Base-by-base conservation (phyloP, 2,329 filamentous ascomycete species). In the Colletotrichum camelliae region DNA sequence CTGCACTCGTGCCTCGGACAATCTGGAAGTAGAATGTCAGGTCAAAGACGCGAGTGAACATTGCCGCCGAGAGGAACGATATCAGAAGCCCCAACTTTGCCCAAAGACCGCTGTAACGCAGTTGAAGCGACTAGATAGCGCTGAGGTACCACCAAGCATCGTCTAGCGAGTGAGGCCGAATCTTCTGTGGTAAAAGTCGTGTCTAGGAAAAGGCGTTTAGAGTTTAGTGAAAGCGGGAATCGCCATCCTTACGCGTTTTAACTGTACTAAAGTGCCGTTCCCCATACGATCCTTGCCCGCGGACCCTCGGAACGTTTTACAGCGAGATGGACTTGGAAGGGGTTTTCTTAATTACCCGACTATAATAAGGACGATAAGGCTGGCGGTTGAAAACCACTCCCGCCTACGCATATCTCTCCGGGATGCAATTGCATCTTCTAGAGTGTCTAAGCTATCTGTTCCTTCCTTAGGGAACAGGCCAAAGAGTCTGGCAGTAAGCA, bases 101-200 rank as follows among this genome's bases (percentile, higher is more conserved):
- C 90, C 79, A 89, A 91, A 12, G 90, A 79, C 12, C 90, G 84
- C 78, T 91, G 88, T 24, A 82, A 83, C 24, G 31, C 31, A 16
- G 16, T 58, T 6, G 69, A 35, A 5, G 37, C 57, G 27, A 61
- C 35, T 9, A 68, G 65, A 24, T 24, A 72, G 37, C 24, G 35
- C 52, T 60, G 7, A 55, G 35, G 35, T 68, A 72, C 52, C 16
- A 74, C 29, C 71, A 75, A 18, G 74, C 72, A 60, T 77, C 76
- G 31, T 66, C 13, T 24, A 78, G 77, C 31, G 69, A 73, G 67
- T 72, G 64, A 43, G 39, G 18, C 18, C 39, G 2, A n/a, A n/a
- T 43, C 39, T 43, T 43, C 18, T n/a, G 39, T 43, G 39, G 39
- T 43, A 43, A 43, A 43, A 43, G 39, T 8, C 39, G 18, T 43